Percentiles rank a stretch among this genome's conserved stretches.
phyloP scores from a whole-genome alignment of 257 asterid species.

The Solanum piurae region DNA sequence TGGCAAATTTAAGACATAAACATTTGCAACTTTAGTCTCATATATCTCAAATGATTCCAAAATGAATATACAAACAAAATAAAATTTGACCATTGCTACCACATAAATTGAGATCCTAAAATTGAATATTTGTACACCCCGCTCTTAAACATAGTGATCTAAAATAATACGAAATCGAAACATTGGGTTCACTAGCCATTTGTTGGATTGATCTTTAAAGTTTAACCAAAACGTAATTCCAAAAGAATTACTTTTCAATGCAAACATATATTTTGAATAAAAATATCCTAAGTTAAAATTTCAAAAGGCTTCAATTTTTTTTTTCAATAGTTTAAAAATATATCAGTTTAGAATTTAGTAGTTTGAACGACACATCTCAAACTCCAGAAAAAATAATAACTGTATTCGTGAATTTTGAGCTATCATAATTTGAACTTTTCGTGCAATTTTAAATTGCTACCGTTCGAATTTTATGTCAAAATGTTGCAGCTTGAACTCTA shows the following conservation, averaged over 20 bases:
- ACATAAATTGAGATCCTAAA: background rate
- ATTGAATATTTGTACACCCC: no score
- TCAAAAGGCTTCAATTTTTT: background rate
- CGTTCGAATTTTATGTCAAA: background rate
- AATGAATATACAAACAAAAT: no score
- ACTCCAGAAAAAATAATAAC: no score
- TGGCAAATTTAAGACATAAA: no score
- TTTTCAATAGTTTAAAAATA: background rate
- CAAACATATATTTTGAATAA: no score
- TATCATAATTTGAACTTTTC: background rate
- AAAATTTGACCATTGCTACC: background rate
- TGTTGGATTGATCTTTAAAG: no score
- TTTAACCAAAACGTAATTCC: no score
- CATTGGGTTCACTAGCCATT: no score
- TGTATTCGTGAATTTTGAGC: no score
- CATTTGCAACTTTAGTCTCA: background rate
- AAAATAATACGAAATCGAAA: no score
- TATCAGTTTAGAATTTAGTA: background rate
- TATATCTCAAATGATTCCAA: background rate
- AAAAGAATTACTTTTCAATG: no score
- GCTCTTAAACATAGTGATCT: no score
- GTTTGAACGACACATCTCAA: background rate
- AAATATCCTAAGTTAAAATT: background rate
- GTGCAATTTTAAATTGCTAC: background rate
- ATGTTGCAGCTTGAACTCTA: background rate